Evolutionary conservation across 1,139 yeast species (phyloP).

Genomic region (Pneumocystis canis): DNA sequence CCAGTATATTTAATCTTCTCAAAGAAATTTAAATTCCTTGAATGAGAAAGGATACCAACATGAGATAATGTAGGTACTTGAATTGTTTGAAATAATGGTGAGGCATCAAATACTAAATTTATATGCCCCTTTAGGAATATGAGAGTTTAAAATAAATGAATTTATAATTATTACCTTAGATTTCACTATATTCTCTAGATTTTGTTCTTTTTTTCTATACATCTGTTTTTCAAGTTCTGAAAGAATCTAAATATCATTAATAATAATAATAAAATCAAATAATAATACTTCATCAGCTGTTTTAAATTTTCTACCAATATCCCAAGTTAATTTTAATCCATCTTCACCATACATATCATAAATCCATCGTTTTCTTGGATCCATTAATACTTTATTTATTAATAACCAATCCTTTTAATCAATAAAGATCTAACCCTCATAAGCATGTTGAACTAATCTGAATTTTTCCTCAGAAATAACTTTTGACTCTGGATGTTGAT

Average conservation of each 20-base stretch:
- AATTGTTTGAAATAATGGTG: background rate
- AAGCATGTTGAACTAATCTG: constrained; percentile 5
- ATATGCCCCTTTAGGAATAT: background rate
- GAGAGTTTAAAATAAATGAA: background rate
- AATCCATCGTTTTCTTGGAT: constrained; percentile 2
- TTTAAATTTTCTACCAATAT: constrained; percentile 8
- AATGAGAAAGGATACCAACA: background rate
- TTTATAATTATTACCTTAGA: constrained; percentile 4
- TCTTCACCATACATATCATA: constrained; percentile 1
- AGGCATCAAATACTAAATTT: background rate
- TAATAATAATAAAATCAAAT: background rate
- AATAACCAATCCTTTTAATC: background rate
- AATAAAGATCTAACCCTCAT: background rate
- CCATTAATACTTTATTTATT: background rate
- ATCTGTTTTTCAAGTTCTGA: constrained; percentile 2
- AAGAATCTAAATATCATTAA: background rate
- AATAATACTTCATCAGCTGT: constrained; percentile 7
- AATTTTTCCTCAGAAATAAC: constrained; percentile 6
- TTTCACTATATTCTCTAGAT: constrained; percentile 8
- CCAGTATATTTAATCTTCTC: constrained; percentile 4
- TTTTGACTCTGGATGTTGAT: background rate
- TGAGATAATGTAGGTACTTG: background rate
- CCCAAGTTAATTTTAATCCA: constrained; percentile 2
- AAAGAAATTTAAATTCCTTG: background rate
- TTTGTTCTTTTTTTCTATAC: constrained; percentile 6